These are phyloP conservation scores for Isatis lusitanica DNA, from an alignment of 441 rosid genomes.

Conservation along the genomic window DNA sequence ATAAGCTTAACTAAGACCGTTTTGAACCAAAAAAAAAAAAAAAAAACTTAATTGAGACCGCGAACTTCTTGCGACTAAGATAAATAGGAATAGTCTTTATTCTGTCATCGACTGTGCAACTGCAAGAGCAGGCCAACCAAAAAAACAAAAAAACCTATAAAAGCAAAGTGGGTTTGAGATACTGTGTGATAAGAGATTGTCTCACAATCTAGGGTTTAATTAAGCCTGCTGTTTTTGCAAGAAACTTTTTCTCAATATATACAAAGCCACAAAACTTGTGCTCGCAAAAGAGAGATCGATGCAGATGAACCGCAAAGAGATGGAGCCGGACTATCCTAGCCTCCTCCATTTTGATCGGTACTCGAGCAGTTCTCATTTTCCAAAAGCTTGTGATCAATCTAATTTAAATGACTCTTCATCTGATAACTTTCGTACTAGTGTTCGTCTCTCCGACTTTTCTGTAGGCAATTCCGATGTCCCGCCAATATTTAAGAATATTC, in stretches of 20 bases:
- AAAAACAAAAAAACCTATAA: background rate
- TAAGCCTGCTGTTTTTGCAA: background rate
- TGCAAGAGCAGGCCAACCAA: background rate
- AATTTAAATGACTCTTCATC: background rate
- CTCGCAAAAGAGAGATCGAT: background rate
- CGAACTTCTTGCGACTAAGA: background rate
- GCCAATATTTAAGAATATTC: slow-evolving; percentile 14
- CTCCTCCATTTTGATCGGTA: background rate
- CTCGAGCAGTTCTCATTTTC: background rate
- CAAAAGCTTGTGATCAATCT: background rate
- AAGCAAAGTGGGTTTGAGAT: background rate
- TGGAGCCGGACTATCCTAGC: background rate
- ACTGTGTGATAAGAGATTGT: background rate
- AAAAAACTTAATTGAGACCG: background rate
- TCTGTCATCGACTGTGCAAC: slow-evolving; percentile 13
- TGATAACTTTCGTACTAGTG: background rate
- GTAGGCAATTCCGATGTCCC: background rate
- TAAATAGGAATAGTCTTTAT: background rate
- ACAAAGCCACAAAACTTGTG: background rate
- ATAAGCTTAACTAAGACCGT: background rate
- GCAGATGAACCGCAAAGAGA: slow-evolving; percentile 20
- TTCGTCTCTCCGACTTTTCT: slow-evolving; percentile 1
- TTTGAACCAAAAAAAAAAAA: too few relatives aligned
- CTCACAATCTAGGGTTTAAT: slow-evolving; percentile 1
- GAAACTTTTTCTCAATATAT: background rate